These are phyloP conservation scores for Collybiopsis confluens DNA, from an alignment of 768 basidiomycete genomes.

Conservation along the genomic window DNA sequence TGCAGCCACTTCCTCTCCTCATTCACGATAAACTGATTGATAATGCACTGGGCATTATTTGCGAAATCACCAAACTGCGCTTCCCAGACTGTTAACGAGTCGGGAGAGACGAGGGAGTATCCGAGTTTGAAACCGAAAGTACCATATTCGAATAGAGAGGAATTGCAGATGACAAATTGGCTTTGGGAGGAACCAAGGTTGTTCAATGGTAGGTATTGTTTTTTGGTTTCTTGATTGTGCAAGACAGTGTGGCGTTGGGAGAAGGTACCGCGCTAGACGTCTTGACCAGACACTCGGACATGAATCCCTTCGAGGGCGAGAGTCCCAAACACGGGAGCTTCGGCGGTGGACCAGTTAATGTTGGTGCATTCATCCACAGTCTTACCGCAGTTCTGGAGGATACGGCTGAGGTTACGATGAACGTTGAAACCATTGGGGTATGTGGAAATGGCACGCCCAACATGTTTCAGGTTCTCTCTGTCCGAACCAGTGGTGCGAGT, in stretches of 20 bases:
- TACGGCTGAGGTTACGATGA: slow-evolving; percentile 92
- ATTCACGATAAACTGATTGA: slow-evolving; percentile 97
- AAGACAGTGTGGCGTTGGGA: slow-evolving; percentile 97
- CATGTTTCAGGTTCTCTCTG: slow-evolving; percentile 67
- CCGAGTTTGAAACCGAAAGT: slow-evolving; percentile 96
- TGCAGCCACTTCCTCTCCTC: slow-evolving; percentile 98
- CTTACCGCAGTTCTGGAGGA: slow-evolving; percentile 83
- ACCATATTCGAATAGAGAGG: slow-evolving; percentile 93
- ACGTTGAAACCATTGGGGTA: slow-evolving; percentile 83
- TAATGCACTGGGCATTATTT: slow-evolving; percentile 96
- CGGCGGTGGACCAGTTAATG: slow-evolving; percentile 98
- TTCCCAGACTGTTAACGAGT: slow-evolving; percentile 93
- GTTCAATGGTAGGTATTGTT: slow-evolving; percentile 86
- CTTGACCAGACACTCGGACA: slow-evolving; percentile 94
- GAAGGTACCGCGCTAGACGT: slow-evolving; percentile 98
- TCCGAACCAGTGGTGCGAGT: slow-evolving; percentile 82
- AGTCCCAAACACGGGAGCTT: slow-evolving; percentile 93
- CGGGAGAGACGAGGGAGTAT: slow-evolving; percentile 95
- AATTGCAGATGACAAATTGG: slow-evolving; percentile 94
- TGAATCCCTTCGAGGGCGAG: slow-evolving; percentile 91
- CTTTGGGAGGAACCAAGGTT: slow-evolving; percentile 86
- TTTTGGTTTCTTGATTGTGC: slow-evolving; percentile 91
- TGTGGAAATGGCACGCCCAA: slow-evolving; percentile 84
- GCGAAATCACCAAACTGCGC: slow-evolving; percentile 99
- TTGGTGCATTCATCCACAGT: slow-evolving; percentile 84